Percentiles rank a stretch among this genome's conserved stretches.
Evolutionary conservation across 2,329 filamentous ascomycete genomes (phyloP).

Genomic region (Rachicladosporium sp.): DNA sequence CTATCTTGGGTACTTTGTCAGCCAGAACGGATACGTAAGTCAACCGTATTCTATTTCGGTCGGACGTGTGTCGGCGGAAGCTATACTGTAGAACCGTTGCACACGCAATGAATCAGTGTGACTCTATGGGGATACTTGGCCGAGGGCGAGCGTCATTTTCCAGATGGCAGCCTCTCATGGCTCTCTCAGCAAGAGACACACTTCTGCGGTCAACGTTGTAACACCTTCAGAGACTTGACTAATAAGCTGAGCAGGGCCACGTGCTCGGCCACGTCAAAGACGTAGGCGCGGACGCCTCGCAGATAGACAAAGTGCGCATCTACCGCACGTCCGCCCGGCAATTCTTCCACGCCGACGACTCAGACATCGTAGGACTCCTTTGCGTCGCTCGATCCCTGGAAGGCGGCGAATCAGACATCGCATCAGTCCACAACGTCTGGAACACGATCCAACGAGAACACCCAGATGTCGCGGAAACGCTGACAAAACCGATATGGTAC

Average conservation of each 20-base stretch:
- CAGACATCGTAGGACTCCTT: slow-evolving; percentile 70
- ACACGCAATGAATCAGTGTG: too few species aligned
- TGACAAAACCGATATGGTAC: slow-evolving; percentile 76
- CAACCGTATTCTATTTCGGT: too few species aligned
- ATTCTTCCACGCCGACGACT: slow-evolving; percentile 77
- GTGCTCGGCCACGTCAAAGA: slow-evolving; percentile 85
- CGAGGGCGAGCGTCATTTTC: too few species aligned
- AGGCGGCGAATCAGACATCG: slow-evolving; percentile 74
- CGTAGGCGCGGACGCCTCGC: slow-evolving; percentile 64
- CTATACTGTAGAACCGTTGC: too few species aligned
- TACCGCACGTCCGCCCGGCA: slow-evolving; percentile 78
- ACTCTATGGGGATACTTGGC: too few species aligned
- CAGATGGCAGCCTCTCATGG: too few species aligned
- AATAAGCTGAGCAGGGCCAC: too few species aligned
- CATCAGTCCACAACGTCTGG: slow-evolving; percentile 68
- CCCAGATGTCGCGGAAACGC: slow-evolving; percentile 63
- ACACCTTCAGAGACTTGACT: too few species aligned
- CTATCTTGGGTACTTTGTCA: slow-evolving; percentile 77
- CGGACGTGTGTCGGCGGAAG: too few species aligned
- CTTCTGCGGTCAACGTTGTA: too few species aligned
- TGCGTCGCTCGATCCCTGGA: slow-evolving; percentile 68
- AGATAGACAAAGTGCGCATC: slow-evolving; percentile 80
- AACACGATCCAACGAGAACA: slow-evolving; percentile 64
- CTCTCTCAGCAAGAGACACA: too few species aligned
- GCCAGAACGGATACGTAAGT: slow-evolving; percentile 52